Evolutionary conservation across 108 stramenopile species (phyloP), one percentile per base, ranked within the genome.

Genomic region (Cyclotella atomus): DNA sequence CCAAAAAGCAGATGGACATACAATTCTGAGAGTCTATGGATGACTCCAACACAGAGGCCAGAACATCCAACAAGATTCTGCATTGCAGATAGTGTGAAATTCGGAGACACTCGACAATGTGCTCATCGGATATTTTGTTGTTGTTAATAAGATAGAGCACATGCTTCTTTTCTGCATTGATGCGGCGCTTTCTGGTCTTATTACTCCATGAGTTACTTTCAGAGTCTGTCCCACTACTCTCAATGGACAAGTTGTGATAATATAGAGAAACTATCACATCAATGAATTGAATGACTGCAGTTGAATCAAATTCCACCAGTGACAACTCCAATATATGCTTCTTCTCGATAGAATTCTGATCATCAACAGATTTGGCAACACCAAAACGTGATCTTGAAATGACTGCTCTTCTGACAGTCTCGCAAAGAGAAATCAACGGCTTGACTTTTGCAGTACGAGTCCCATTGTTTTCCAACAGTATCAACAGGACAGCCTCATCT

Each of bases 81-180:
- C 88, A 88, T 87, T 94, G 92, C 3, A 94, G 69, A 59, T 83
- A 94, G 45, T 90, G 86, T 15, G 92, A 85, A 53, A 94, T 62
- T 55, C 75, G 85, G 53, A 87, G 85, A 49, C 85, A 85, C 57
- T 91, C 89, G 14, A 91, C 72, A 25, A 93, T 71, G 20, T 64
- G 47, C 8, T 81, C 12, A 33, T 62, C 80, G 8, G 69, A 36
- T 12, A 81, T 79, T 49, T 55, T 71, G 1, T 67, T 65, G 1
- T 52, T 55, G 33, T 53, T 30, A 45, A 81, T 73, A 12, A 81
- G 72, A 55, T 66, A 35, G 3, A 63, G 32, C 15, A 68, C 53
- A 47, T 64, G 62, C 35, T 68, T 67, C 46, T 52, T 59, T 12
- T 34, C 35, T 28, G 24, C 20, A 7, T 44, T 44, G 64, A 49